Evolutionary conservation across 768 basidiomycete genomes (phyloP).

Genomic region (Suillus luteus): DNA sequence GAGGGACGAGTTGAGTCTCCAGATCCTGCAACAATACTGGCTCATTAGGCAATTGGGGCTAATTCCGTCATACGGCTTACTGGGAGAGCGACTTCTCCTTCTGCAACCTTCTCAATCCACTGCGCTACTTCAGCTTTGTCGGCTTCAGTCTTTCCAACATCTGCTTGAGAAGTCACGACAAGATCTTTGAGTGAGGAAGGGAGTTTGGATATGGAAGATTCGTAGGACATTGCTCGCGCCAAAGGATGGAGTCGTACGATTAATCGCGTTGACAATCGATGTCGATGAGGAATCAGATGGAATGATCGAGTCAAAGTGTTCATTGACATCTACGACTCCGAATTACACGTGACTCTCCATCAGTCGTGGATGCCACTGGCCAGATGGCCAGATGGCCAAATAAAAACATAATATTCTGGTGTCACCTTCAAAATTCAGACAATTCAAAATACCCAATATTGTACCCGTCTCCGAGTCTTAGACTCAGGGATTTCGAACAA

Average conservation of each 20-base stretch:
- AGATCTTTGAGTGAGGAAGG: slow-evolving; percentile 55
- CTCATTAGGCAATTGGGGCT: not conserved
- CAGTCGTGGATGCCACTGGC: no score
- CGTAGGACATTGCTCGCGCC: slow-evolving; percentile 52
- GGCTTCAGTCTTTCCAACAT: slow-evolving; percentile 56
- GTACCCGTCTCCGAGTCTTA: not conserved
- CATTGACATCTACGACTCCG: slow-evolving; percentile 16
- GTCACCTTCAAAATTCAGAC: not conserved
- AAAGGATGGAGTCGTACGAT: slow-evolving; percentile 11
- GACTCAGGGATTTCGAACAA: not conserved
- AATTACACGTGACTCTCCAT: slow-evolving; percentile 31
- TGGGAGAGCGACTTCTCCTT: slow-evolving; percentile 51
- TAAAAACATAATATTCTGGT: no score
- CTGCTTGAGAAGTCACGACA: slow-evolving; percentile 40
- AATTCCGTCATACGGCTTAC: slow-evolving; percentile 36
- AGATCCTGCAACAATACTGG: slow-evolving; percentile 53
- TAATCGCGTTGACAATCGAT: slow-evolving; percentile 22
- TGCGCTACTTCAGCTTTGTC: slow-evolving; percentile 63
- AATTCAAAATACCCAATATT: not conserved
- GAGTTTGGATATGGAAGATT: slow-evolving; percentile 49
- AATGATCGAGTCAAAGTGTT: slow-evolving; percentile 23
- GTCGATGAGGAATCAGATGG: slow-evolving; percentile 24
- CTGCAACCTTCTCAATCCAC: slow-evolving; percentile 71
- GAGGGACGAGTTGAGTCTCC: slow-evolving; percentile 66
- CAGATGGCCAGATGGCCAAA: no score